These are phyloP conservation scores for Fusarium succisae DNA, from an alignment of 2,329 filamentous ascomycete genomes.

Conservation along the genomic window DNA sequence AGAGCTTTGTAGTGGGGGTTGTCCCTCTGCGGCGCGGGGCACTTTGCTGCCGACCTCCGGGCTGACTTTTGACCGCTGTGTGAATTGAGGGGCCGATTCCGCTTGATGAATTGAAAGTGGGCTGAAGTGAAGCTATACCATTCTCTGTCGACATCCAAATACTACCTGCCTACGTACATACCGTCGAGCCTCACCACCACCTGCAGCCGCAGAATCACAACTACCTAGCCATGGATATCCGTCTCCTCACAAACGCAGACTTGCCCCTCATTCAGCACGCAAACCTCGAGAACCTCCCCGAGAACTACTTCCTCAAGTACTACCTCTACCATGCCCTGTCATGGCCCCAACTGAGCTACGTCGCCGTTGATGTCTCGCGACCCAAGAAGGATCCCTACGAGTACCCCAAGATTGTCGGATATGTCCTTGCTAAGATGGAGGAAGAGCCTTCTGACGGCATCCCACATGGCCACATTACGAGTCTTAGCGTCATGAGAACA, in stretches of 20 bases:
- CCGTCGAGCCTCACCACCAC: conserved; percentile 13
- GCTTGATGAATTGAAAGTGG: conserved; percentile 11
- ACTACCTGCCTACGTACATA: neutral
- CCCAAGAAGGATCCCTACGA: conserved; percentile 82
- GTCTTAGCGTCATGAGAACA: conserved; percentile 93
- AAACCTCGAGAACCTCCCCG: conserved; percentile 98
- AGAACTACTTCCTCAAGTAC: conserved; percentile 99
- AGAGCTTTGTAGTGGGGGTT: conserved; percentile 9
- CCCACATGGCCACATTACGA: conserved; percentile 96
- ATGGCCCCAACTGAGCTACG: conserved; percentile 97
- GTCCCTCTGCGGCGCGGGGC: conserved; percentile 7
- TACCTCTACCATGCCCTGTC: conserved; percentile 99
- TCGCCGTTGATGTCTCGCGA: conserved; percentile 90
- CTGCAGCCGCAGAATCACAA: neutral
- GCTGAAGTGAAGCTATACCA: conserved; percentile 30
- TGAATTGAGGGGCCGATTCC: conserved; percentile 23
- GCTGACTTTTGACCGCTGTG: conserved; percentile 4
- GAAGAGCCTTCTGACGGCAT: conserved; percentile 93
- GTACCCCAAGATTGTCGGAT: conserved; percentile 97
- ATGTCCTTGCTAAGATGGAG: conserved; percentile 99
- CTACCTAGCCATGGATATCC: conserved; percentile 81
- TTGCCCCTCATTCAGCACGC: conserved; percentile 95
- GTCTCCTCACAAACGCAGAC: conserved; percentile 82
- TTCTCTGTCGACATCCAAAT: neutral
- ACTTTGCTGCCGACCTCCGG: conserved; percentile 18